Evolutionary conservation across 345 rosid species (phyloP).

Genomic region (Erucastrum elatum): DNA sequence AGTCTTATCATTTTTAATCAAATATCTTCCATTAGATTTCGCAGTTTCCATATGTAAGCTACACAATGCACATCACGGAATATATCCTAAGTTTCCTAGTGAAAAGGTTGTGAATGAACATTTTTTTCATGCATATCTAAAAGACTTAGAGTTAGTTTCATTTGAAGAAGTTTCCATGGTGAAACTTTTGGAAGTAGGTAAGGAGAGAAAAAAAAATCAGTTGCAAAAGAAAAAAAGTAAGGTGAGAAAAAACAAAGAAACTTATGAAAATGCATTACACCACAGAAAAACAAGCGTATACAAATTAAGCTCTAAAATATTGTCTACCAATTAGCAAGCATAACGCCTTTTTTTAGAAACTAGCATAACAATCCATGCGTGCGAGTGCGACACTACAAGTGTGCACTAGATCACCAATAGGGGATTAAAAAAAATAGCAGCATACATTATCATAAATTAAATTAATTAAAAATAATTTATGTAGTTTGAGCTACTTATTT

Average conservation of each 20-base stretch:
- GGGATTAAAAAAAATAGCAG: neutral
- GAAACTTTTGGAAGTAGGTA: neutral
- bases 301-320: neutral
- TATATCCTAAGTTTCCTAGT: conserved; percentile 19
- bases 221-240: neutral
- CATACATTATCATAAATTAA: neutral
- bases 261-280: neutral
- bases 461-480: neutral
- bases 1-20: conserved; percentile 10
- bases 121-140: conserved; percentile 1
- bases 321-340: neutral
- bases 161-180: neutral
- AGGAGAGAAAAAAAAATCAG: neutral
- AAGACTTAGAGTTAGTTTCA: neutral
- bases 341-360: neutral
- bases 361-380: neutral
- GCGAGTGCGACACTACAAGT: neutral
- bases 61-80: conserved; percentile 19
- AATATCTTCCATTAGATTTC: conserved; percentile 24
- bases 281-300: neutral
- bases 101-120: neutral
- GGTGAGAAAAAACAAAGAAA: neutral
- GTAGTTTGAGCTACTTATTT: neutral
- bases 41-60: conserved; percentile 11
- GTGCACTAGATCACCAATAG: neutral